phyloP scores from a whole-genome alignment of 139 green algal species.

The Marvania coccoides region DNA sequence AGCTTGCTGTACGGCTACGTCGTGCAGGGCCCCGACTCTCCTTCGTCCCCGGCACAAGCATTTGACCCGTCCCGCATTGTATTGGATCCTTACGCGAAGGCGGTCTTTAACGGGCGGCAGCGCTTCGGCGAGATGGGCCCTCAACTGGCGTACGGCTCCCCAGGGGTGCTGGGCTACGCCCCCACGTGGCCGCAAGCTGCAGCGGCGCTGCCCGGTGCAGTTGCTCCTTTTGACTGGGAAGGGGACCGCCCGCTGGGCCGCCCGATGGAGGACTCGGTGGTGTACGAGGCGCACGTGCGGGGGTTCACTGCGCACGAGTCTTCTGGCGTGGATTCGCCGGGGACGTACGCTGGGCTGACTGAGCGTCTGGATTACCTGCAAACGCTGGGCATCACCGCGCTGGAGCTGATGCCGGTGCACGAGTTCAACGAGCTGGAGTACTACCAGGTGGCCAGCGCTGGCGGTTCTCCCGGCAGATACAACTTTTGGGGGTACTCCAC shows the following conservation, averaged over 20 bases:
- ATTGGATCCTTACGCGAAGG: slow-evolving; percentile 85
- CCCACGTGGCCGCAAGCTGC: slow-evolving; percentile 80
- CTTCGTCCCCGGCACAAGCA: neutral
- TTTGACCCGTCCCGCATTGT: slow-evolving; percentile 51
- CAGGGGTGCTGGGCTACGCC: slow-evolving; percentile 46
- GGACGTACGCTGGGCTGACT: slow-evolving; percentile 81
- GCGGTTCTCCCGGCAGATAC: slow-evolving; percentile 32
- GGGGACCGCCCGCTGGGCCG: slow-evolving; percentile 66
- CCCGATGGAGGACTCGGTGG: slow-evolving; percentile 81
- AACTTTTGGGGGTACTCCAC: slow-evolving; percentile 99
- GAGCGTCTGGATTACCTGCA: slow-evolving; percentile 89
- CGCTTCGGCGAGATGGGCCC: slow-evolving; percentile 69
- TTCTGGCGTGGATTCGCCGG: slow-evolving; percentile 46
- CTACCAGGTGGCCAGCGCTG: slow-evolving; percentile 42
- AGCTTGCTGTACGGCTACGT: slow-evolving; percentile 66
- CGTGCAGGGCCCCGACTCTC: slow-evolving; percentile 15
- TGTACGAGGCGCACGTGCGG: slow-evolving; percentile 97
- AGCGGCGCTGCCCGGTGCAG: slow-evolving; percentile 29
- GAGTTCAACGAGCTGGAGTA: slow-evolving; percentile 99
- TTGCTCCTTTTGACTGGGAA: slow-evolving; percentile 76
- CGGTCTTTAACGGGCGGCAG: slow-evolving; percentile 56
- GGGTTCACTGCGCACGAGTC: slow-evolving; percentile 81
- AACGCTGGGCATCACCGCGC: slow-evolving; percentile 81
- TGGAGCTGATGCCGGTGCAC: slow-evolving; percentile 95
- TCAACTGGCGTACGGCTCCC: slow-evolving; percentile 44